Evolutionary conservation across 2,329 filamentous ascomycete genomes (phyloP), one percentile per base, ranked within the genome.

Genomic region (Colletotrichum salicis): DNA sequence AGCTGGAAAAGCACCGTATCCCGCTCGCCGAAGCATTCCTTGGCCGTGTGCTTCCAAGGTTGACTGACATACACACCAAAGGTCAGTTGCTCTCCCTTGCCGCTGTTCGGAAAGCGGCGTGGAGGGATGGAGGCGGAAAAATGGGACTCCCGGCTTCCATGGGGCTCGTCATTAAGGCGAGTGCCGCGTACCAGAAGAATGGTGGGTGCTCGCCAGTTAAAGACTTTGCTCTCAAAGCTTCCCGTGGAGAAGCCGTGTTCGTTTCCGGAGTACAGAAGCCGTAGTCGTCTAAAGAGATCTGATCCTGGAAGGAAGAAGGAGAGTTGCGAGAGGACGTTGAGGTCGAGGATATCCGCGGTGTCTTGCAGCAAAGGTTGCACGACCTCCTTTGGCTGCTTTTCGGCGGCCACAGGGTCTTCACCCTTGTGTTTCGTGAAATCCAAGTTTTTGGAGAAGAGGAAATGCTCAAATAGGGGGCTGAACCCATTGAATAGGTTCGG

Each of bases 151-250:
- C 87, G 86, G 0, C 89, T 87, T 15, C 85, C 83, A 13, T 81
- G 79, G 1, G 86, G 83, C 52, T 80, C 77, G 24, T 87, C 82
- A 2, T 84, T 79, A 7, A 94, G 84, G 6, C 78, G 86, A 4
- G 86, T 89, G 24, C 93, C 93, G 24, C 89, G 88, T 1, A 94
- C 90, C 1, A 95, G 85, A 12, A 95, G 84, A 22, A 95, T 88
- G 0, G 93, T 94, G 0, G 93, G 93, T 0, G 92, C 92, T 54
- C 89, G 86, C 92, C 93, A 95, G 78, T 94, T 93, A 81, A 94
- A 93, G 3, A 94, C 90, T 75, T 91, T 91, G 24, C 90, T 88
- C 78, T 94, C 91, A 74, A 94, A 94, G 67, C 90, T 92, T 27
- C 92, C 92, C 89, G 94, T 92, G 24, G 91, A 93, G 80, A 94